Base-by-base conservation (phyloP, 2,329 filamentous ascomycete species). In the Nakataea oryzae region DNA sequence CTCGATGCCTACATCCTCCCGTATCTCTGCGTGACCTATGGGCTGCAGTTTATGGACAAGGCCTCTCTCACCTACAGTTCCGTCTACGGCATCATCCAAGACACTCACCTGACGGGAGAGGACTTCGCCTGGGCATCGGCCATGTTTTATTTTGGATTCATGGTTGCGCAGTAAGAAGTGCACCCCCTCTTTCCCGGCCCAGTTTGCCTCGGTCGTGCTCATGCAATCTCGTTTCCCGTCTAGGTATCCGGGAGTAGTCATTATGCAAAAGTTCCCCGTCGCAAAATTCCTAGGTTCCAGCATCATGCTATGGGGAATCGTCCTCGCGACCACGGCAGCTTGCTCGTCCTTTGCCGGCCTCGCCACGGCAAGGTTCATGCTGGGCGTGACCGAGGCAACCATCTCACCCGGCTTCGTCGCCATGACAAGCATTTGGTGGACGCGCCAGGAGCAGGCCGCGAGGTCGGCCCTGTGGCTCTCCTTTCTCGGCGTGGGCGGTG, bases 381-480 rank as follows among this genome's bases (percentile, higher is more conserved):
- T 50, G 6, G 21, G 41, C 21, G 11, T n/a, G 41, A 17, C 21
- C 21, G 41, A 50, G 14, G 21, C 41, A 50, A 50, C 41, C 41
- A n/a, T 50, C 41, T n/a, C 41, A 11, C 41, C 41, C 6, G 21
- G 41, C 17, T 50, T 50, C 7, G 41, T 50, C 17, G 41, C 41
- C 41, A n/a, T 50, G 41, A 50, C 41, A 17, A 50, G 41, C 41
- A 50, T 82, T 21, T 79, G 72, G 69, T 79, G 78, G 58, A 76
- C 71, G n/a, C 74, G 76, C 57, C 67, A 73, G 59, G 74, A 78
- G 61, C 72, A 78, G 64, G 72, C 75, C 13, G 66, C 74, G 67
- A 68, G 73, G 3, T 74, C 74, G 68, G 70, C 73, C n/a, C 69
- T 74, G 12, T 78, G 74, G 74, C 78, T 77, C 64, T 79, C 66